Conservation (phyloP, 225 moss, liverwort and hornwort genomes). For the Asterella californica region DNA sequence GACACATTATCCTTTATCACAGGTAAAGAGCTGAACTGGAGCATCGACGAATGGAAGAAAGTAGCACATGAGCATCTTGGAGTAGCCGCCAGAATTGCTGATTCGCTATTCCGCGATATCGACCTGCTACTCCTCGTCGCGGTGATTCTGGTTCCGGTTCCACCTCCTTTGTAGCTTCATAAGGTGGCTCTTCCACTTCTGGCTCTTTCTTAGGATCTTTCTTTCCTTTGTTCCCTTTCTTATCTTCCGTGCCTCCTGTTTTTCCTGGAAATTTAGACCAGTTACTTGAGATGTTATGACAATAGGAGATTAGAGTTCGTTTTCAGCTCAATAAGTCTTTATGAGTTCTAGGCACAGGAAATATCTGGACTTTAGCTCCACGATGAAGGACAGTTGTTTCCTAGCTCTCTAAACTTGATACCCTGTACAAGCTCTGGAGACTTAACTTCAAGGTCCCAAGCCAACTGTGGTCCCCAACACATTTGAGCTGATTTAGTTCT, state of each 20-base stretch:
- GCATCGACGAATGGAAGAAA: background rate
- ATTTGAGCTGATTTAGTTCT: too few species aligned
- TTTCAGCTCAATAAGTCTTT: too few species aligned
- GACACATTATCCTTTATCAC: background rate
- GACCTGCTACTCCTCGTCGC: slow-evolving; percentile 23
- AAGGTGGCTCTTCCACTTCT: background rate
- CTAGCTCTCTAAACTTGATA: too few species aligned
- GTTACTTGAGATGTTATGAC: background rate
- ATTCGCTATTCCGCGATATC: slow-evolving; percentile 33
- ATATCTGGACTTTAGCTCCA: too few species aligned
- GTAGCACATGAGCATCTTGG: slow-evolving; percentile 35
- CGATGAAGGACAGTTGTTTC: too few species aligned
- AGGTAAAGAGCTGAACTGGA: background rate
- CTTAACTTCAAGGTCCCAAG: background rate
- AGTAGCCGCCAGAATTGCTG: slow-evolving; percentile 39
- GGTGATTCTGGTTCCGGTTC: slow-evolving; percentile 20
- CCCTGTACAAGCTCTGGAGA: background rate
- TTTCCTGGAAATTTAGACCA: slow-evolving; percentile 5
- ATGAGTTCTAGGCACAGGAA: too few species aligned
- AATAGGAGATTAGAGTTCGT: too few species aligned
- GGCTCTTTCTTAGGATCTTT: slow-evolving; percentile 6
- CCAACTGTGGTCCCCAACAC: too few species aligned
- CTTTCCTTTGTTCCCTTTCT: slow-evolving; percentile 14
- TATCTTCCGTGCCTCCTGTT: background rate
- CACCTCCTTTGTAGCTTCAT: slow-evolving; percentile 1